Evolutionary conservation across 1,284 basidiomycete species (phyloP).

Genomic region (Tylopilus sp.): DNA sequence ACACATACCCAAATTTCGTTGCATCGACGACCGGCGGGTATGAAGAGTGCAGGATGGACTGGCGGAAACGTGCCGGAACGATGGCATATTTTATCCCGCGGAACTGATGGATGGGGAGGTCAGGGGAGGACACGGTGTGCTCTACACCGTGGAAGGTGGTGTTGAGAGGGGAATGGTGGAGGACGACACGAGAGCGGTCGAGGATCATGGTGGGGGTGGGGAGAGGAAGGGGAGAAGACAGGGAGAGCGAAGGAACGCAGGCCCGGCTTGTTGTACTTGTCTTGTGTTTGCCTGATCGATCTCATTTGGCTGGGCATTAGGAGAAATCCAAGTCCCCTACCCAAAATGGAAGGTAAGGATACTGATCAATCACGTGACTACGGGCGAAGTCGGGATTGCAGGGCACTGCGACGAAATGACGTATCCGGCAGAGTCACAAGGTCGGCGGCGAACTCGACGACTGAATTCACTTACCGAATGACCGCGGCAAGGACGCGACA

Average conservation of each 20-base stretch:
- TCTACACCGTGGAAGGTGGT: conserved; percentile 65
- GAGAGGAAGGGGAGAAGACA: not conserved
- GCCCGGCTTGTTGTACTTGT: conserved; percentile 14
- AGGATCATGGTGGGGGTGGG: conserved; percentile 28
- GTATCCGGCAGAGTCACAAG: conserved; percentile 9
- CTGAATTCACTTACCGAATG: not conserved
- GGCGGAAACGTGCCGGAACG: conserved; percentile 71
- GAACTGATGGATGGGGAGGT: conserved; percentile 63
- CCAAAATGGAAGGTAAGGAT: conserved; percentile 22
- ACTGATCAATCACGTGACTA: conserved; percentile 26
- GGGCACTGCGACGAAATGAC: conserved; percentile 8
- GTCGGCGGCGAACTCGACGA: conserved; percentile 14
- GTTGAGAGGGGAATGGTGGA: conserved; percentile 54
- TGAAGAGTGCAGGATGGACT: conserved; percentile 56
- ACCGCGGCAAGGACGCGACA: not conserved
- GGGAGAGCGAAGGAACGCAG: not conserved
- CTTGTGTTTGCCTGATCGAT: conserved; percentile 25
- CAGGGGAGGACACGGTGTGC: conserved; percentile 56
- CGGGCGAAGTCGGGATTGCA: conserved; percentile 22
- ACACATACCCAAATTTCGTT: conserved; percentile 58
- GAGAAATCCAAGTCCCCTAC: conserved; percentile 25
- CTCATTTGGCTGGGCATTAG: conserved; percentile 15
- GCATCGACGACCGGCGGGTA: conserved; percentile 61
- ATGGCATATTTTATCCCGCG: conserved; percentile 73
- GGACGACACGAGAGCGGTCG: conserved; percentile 20